Evolutionary conservation across 208 protist genomes (phyloP), one percentile per base, ranked within the genome.

Genomic region (Crithidia fasciculata): DNA sequence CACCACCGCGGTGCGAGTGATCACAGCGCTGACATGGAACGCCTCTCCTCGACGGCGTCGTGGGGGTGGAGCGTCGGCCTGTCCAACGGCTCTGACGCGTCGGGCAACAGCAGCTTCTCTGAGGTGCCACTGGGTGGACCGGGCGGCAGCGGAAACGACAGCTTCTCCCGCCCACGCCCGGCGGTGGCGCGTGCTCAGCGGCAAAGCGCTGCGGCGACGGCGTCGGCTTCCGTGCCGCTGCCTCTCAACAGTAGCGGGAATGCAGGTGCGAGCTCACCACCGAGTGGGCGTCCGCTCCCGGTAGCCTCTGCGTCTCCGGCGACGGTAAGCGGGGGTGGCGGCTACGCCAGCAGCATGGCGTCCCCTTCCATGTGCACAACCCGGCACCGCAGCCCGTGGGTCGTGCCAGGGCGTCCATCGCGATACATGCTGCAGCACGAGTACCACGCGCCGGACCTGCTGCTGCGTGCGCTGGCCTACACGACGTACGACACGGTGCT

Each of bases 391-490:
- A 53, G 67, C 6, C 15, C 55, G 18, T 81, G 68, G 69, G 63
- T 70, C 50, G 43, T 74, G 41, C 76, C 63, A 4, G 61, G 62
- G 2, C 63, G 76, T 16, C 69, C 76, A 13, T 74, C 67, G 43
- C 76, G 63, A 12, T 76, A 78, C 40, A 28, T 58, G 2, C 36
- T 72, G 15, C 12, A 52, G 8, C 45, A 49, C 5, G 72, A 76
- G 60, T 80, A 70, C 63, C 56, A 40, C 54, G 55, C 69, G 44
- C 82, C 82, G 8, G 55, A 75, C n/a, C 45, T 86, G 56, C 39
- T 72, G 39, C 43, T 81, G 63, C 82, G 82, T 44, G 72, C 72
- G 41, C 53, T 73, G 40, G 62, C 73, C 15, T 86, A 81, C 74
- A 28, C 68, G 2, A 43, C 67, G 18, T 86, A 71, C 72, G 67